Evolutionary conservation across 2,329 filamentous ascomycete genomes (phyloP).

Genomic region (Reticulascus tulasneorum): DNA sequence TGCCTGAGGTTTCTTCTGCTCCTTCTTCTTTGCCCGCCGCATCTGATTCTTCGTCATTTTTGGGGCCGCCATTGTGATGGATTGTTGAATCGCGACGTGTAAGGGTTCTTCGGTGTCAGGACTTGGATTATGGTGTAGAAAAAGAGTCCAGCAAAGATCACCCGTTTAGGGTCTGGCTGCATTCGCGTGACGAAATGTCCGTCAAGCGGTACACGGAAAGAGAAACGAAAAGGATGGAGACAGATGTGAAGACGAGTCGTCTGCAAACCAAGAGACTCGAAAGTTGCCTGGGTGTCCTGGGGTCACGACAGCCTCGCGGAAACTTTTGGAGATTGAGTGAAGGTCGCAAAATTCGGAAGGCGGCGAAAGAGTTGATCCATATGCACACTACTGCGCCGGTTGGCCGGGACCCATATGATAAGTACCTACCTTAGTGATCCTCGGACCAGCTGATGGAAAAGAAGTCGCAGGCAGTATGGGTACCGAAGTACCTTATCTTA

Average conservation of each 20-base stretch:
- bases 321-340: conserved; percentile 14
- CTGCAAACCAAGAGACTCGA: not conserved
- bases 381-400: not conserved
- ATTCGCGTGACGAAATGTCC: conserved; percentile 7
- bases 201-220: not conserved
- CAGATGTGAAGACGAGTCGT: conserved; percentile 1
- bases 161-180: conserved; percentile 31
- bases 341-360: not conserved
- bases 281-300: conserved; percentile 7
- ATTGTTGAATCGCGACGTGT: conserved; percentile 12
- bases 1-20: conserved; percentile 67
- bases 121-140: conserved; percentile 32
- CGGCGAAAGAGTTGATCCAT: conserved; percentile 9
- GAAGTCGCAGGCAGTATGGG: no score
- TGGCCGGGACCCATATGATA: no score
- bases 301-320: conserved; percentile 10
- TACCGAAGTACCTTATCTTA: no score
- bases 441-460: no score
- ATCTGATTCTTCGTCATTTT: conserved; percentile 94
- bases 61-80: conserved; percentile 53
- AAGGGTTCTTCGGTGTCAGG: conserved; percentile 9
- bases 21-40: conserved; percentile 91
- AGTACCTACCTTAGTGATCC: no score
- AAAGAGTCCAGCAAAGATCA: conserved; percentile 27
- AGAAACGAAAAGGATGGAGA: not conserved